Percentiles rank a stretch among this genome's conserved stretches.
Evolutionary conservation across 805 yeast species (phyloP).

Genomic region (Wickerhamomyces sydowiorum): DNA sequence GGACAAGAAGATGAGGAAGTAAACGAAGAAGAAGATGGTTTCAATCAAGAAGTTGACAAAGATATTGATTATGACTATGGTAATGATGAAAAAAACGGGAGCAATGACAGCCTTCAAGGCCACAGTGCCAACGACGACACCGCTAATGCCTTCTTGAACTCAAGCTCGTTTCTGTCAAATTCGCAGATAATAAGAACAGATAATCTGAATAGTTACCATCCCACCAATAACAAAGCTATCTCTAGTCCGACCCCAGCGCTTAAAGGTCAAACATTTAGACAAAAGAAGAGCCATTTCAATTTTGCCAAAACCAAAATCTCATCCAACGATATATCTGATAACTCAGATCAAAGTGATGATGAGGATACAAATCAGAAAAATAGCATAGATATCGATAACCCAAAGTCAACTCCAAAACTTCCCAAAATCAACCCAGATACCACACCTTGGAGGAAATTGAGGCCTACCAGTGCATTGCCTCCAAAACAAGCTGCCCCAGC

Average conservation of each 20-base stretch:
- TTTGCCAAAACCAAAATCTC: constrained; percentile 4
- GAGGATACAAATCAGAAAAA: constrained; percentile 8
- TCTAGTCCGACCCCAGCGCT: constrained; percentile 19
- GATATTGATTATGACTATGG: constrained; percentile 3
- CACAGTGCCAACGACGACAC: constrained; percentile 6
- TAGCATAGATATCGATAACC: constrained; percentile 22
- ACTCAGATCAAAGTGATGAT: constrained; percentile 6
- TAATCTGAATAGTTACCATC: constrained; percentile 14
- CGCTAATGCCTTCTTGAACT: constrained; percentile 19
- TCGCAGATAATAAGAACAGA: constrained; percentile 20
- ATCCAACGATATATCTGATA: not conserved
- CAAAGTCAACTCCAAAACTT: constrained; percentile 19
- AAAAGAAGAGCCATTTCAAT: constrained; percentile 8
- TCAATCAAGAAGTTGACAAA: not conserved
- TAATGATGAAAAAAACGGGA: not conserved
- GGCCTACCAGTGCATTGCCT: constrained; percentile 18
- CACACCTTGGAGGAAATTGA: constrained; percentile 31
- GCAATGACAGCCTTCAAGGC: too few relatives aligned
- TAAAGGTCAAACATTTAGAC: not conserved
- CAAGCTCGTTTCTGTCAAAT: constrained; percentile 21
- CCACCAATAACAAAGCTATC: constrained; percentile 2
- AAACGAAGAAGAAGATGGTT: not conserved
- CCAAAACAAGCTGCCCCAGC: constrained; percentile 2
- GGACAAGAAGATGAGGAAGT: constrained; percentile 1
- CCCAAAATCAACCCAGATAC: constrained; percentile 29